A percentile compares a stretch with the other conserved stretches of the same genome.
phyloP scores from a whole-genome alignment of 257 asterid genomes.

The Linderniella brevidens region DNA sequence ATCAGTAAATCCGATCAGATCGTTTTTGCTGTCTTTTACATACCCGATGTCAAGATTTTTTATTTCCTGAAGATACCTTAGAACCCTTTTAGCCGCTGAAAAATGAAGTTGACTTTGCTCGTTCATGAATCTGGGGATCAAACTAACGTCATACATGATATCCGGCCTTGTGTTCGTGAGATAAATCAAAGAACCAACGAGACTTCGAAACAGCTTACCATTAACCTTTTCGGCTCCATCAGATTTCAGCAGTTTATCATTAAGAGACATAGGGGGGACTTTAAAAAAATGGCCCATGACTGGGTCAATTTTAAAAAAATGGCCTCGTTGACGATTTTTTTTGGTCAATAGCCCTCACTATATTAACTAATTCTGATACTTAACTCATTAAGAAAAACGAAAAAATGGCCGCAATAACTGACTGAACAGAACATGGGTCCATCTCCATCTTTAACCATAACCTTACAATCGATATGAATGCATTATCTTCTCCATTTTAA shows the following conservation, averaged over 20 bases:
- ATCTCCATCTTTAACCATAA: too few relatives aligned
- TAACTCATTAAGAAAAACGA: too few relatives aligned
- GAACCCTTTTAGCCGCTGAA: background rate
- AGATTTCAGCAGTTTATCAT: conserved; percentile 1
- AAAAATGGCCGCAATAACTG: too few relatives aligned
- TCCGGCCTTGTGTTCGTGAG: conserved; percentile 3
- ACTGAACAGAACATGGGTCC: too few relatives aligned
- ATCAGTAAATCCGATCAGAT: background rate
- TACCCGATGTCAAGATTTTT: background rate
- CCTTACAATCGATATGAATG: too few relatives aligned
- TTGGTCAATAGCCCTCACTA: too few relatives aligned
- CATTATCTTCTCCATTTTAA: too few relatives aligned
- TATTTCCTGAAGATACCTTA: background rate
- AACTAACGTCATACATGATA: background rate
- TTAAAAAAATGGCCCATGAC: too few relatives aligned
- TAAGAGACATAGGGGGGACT: conserved; percentile 2
- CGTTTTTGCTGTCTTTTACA: background rate
- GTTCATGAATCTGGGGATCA: background rate
- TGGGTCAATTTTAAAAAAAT: too few relatives aligned
- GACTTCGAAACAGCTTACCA: background rate
- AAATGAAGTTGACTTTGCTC: background rate
- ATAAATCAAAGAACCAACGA: background rate
- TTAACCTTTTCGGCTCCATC: background rate
- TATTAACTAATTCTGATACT: too few relatives aligned
- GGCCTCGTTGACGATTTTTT: too few relatives aligned